Evolutionary conservation across 179 eudicot genomes (phyloP), one percentile per base, ranked within the genome.

Genomic region (Nepenthes alata): DNA sequence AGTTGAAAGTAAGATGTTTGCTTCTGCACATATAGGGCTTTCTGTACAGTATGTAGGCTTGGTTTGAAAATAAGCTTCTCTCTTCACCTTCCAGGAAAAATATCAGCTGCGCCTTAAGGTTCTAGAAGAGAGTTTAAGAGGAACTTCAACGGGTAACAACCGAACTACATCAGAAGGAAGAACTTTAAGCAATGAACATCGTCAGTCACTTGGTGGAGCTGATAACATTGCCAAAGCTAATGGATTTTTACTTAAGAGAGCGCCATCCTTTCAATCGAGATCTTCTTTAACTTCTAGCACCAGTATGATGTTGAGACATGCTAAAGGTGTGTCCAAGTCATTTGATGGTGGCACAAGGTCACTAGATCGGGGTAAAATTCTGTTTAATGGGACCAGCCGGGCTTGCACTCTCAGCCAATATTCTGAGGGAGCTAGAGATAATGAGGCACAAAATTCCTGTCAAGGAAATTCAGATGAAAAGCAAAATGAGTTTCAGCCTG

Each of bases 311-410:
- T 71, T 89, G 77, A 89, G 84, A 76, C 82, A 84, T 77, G 98
- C 96, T 11, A 91, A 87, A 75, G 96, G 98, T 57, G 89, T 90
- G 38, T 91, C 96, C 50, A 89, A 86, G 72, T 89, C 96, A 55
- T 86, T 91, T 77, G 96, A 91, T 76, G 96, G 96, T 58, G 98
- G 96, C 48, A 78, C 98, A 52, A 68, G 96, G 59, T 84, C 96
- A 58, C 67, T 83, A 47, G 96, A 89, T 50, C 76, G 95, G 82
- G 73, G 88, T 64, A 91, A 84, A 77, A 64, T 67, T 57, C 67
- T 84, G 74, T 70, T 79, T 61, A 86, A 84, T 77, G 95, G 94
- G 45, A 63, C 72, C 49, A 74, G 75, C 62, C 69, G 83, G 47
- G 80, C 62, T 68, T 84, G 83, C 62, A 71, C 78, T 54, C 72